Base-by-base conservation (phyloP, 202 grass and related monocot genomes). In the Saccharum hybrid region DNA sequence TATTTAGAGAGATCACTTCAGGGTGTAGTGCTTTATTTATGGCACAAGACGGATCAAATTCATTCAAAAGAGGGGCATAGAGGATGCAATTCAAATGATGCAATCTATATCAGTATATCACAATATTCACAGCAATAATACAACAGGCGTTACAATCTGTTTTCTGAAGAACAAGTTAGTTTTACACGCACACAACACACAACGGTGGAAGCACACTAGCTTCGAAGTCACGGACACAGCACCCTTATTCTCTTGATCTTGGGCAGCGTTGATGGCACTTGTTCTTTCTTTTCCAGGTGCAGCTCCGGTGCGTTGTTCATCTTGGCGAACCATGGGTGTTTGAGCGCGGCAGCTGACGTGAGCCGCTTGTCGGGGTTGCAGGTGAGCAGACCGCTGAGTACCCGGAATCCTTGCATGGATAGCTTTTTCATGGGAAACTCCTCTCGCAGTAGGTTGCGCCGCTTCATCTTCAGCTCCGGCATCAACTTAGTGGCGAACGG, bases 351-450 rank as follows among this genome's bases (percentile, higher is more conserved):
- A 14, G 56, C 39, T 2, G 74, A 57, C 38, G 74, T 77, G 21
- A 77, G 38, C 57, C 74, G 21, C 74, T 28, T 43, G n/a, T 63
- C 74, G 7, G n/a, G 56, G 56, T 77, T 42, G 37, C 36, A 76
- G 0, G 75, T 64, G 59, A 78, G 75, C 0, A 78, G 59, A 2
- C 75, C 59, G 2, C 11, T 78, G 2, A 78, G 75, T 5, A 78
- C 59, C 14, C 64, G 8, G 39, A 78, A 78, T 2, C 75, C 75
- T 46, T 78, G 1, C 14, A n/a, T 2, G 4, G 75, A 78, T 39
- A 78, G 59, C 60, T 19, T 31, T 21, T 3, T 9, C 21, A 16
- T 23, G 0, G 60, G 57, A 14, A 64, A 78, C 3, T 5, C n/a
- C n/a, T n/a, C 10, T 0, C 62, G 42, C 10, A 79, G 63, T 1